Conservation (phyloP, 345 rosid species). For the Gossypium sturtianum region DNA sequence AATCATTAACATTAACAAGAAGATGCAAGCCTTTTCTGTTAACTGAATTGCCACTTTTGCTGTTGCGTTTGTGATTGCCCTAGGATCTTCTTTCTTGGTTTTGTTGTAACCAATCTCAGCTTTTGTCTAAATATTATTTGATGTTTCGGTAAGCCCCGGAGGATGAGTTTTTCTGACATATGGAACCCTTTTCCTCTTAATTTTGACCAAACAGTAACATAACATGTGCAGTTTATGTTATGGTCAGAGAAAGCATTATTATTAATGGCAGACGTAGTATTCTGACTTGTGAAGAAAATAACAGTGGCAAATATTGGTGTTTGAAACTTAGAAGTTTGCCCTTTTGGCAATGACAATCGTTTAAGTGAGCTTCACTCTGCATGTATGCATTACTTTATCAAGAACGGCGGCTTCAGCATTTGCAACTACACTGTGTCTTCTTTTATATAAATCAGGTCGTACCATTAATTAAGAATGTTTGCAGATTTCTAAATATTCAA, state of each 20-base stretch:
- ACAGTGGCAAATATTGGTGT: background rate
- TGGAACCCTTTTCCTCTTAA: background rate
- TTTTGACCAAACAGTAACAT: background rate
- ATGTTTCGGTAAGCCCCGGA: no score
- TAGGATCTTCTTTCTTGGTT: background rate
- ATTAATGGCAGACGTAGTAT: background rate
- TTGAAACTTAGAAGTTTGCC: background rate
- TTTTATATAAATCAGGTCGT: no score
- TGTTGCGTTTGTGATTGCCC: background rate
- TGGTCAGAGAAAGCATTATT: background rate
- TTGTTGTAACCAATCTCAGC: no score
- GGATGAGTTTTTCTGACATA: background rate
- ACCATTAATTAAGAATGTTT: no score
- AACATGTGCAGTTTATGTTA: background rate
- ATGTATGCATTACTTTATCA: background rate
- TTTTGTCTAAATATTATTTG: no score
- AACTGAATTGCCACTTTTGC: background rate
- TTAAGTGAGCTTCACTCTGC: background rate
- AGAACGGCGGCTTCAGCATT: background rate
- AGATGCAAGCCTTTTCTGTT: background rate
- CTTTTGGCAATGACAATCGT: background rate
- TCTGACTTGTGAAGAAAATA: background rate
- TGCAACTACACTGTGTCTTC: no score
- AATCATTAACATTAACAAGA: slow-evolving; percentile 5
- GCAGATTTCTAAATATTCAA: no score